Base-by-base conservation (phyloP, 1,284 basidiomycete genomes). In the Jaminaea rosea region DNA sequence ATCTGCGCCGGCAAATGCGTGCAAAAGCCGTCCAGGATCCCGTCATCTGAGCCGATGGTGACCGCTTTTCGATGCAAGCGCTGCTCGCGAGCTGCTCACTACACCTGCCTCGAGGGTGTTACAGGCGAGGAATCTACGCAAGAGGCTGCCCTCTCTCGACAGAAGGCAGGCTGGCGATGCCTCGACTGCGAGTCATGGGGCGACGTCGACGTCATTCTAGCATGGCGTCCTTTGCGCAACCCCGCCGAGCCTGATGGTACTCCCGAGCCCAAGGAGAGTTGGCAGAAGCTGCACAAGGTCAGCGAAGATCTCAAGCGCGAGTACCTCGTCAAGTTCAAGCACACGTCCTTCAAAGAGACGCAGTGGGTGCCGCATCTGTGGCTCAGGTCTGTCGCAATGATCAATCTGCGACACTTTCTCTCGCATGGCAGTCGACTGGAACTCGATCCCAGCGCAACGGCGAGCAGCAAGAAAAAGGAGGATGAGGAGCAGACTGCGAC, bases 261-360 rank as follows among this genome's bases (percentile, higher is more conserved):
- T 10, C 23, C 47, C n/a, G 56, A 59, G 46, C 60, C 54, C 13
- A 53, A 50, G 21, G 48, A 50, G 26, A 51, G 52, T 19, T 21
- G 27, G 8, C 37, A 37, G 32, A 47, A 31, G 36, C 50, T 29
- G 7, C 32, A 56, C 10, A 59, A 53, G 7, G 39, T 49, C 15
- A 48, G 44, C 29, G 61, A 65, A 39, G 54, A 58, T 17, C 45
- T 65, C 34, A 45, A 52, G 4, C 54, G 63, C n/a, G 63, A 65
- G 28, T 65, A 65, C 46, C 57, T 65, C 31, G 63, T 65, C 60
- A 63, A 61, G 46, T 66, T 66, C 58, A 54, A 59, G 31, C 53
- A 49, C 32, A 34, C 26, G 26, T 63, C 63, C 5, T 65, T 55
- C 52, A 56, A 61, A 23, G 52, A 65, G 29, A 59, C 56, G 3